Evolutionary conservation across 2,329 filamentous ascomycete species (phyloP).

Genomic region (Fusarium sulawesiense): DNA sequence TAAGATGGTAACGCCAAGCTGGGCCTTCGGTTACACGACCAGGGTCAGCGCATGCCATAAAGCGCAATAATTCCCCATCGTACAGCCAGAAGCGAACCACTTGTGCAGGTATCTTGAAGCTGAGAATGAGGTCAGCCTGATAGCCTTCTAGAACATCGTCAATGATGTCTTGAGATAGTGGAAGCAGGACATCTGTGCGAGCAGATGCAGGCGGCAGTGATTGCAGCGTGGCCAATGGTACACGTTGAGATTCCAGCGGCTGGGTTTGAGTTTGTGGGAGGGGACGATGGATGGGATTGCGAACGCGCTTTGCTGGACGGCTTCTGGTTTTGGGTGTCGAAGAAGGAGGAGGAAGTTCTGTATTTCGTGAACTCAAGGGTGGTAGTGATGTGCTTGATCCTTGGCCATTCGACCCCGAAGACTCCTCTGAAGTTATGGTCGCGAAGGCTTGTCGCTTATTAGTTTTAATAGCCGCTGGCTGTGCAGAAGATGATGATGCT

Average conservation of each 20-base stretch:
- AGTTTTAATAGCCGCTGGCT: background rate
- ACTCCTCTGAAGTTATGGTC: constrained; percentile 26
- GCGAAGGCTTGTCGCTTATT: constrained; percentile 1
- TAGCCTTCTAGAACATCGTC: constrained; percentile 60
- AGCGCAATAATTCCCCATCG: constrained; percentile 63
- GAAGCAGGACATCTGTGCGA: constrained; percentile 66
- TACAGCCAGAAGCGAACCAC: constrained; percentile 74
- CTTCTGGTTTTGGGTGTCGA: constrained; percentile 24
- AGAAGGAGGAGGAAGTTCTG: constrained; percentile 31
- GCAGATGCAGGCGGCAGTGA: constrained; percentile 60
- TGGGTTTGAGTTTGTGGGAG: constrained; percentile 46
- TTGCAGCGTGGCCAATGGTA: constrained; percentile 62
- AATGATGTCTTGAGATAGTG: constrained; percentile 61
- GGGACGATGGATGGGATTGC: constrained; percentile 46
- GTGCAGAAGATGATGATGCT: constrained; percentile 14
- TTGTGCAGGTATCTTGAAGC: constrained; percentile 65
- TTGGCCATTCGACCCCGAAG: constrained; percentile 20
- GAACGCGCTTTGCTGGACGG: constrained; percentile 36
- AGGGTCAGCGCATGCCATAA: constrained; percentile 67
- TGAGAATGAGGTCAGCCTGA: constrained; percentile 66
- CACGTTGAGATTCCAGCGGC: constrained; percentile 59
- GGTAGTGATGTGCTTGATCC: constrained; percentile 21
- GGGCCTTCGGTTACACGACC: constrained; percentile 49
- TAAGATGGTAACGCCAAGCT: constrained; percentile 46
- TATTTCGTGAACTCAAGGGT: constrained; percentile 29